Conservation (phyloP, 2,329 filamentous ascomycete species). For the Verticillium alfalfae region DNA sequence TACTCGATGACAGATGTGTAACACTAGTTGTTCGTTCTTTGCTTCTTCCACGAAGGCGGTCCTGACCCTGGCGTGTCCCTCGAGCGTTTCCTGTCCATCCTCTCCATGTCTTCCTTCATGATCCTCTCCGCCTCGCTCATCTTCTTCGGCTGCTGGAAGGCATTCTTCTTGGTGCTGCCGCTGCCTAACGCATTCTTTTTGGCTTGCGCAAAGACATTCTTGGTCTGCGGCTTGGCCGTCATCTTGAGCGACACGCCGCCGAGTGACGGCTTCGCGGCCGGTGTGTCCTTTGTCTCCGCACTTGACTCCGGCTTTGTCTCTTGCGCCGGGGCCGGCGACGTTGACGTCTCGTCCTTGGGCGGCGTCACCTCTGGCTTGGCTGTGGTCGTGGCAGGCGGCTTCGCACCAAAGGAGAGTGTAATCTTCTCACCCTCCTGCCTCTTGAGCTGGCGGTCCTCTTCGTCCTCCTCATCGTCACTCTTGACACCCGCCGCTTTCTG, state of each 20-base stretch:
- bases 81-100: slow-evolving; percentile 64
- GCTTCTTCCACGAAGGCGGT: slow-evolving; percentile 47
- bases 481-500: slow-evolving; percentile 50
- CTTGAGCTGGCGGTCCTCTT: slow-evolving; percentile 43
- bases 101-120: slow-evolving; percentile 79
- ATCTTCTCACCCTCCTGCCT: slow-evolving; percentile 71
- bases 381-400: slow-evolving; percentile 18
- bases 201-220: slow-evolving; percentile 67
- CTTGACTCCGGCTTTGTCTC: slow-evolving; percentile 4
- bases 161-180: slow-evolving; percentile 50
- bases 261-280: slow-evolving; percentile 7
- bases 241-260: slow-evolving; percentile 59
- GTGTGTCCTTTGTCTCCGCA: slow-evolving; percentile 8
- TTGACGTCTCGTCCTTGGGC: slow-evolving; percentile 12
- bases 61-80: slow-evolving; percentile 38
- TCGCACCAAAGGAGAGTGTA: slow-evolving; percentile 60
- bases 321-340: slow-evolving; percentile 9
- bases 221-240: slow-evolving; percentile 57
- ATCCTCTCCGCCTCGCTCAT: slow-evolving; percentile 86
- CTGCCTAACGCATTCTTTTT: slow-evolving; percentile 64
- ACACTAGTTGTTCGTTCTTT: slow-evolving; percentile 22
- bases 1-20: background rate
- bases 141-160: slow-evolving; percentile 63
- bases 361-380: slow-evolving; percentile 11
- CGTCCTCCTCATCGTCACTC: slow-evolving; percentile 32